phyloP scores from a whole-genome alignment of 2,329 filamentous ascomycete species.

The Nothopassalora personata region DNA sequence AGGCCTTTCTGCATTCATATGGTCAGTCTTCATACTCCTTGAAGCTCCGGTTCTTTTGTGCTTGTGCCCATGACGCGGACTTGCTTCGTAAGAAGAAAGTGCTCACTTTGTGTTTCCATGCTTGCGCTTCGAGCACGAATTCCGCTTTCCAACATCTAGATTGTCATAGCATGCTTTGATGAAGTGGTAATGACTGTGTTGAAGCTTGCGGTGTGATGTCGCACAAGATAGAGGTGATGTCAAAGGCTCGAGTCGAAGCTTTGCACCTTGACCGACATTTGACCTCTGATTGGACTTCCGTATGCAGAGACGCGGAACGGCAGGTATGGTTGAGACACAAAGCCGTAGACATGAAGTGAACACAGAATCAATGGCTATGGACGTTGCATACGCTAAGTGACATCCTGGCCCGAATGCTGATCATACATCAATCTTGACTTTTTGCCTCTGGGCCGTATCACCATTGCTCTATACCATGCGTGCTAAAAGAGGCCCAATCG shows the following conservation, averaged over 20 bases:
- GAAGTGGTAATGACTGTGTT: neutral
- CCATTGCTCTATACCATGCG: conserved; percentile 23
- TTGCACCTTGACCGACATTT: neutral
- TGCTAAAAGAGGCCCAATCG: conserved; percentile 7
- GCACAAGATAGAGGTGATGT: conserved; percentile 1
- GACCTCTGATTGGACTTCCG: neutral
- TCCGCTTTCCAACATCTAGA: conserved; percentile 1
- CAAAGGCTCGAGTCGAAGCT: neutral
- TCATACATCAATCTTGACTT: conserved; percentile 25
- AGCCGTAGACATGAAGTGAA: neutral
- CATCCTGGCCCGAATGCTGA: conserved; percentile 18
- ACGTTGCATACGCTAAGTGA: conserved; percentile 18
- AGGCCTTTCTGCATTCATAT: conserved; percentile 8
- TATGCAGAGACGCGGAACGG: neutral
- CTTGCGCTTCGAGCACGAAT: neutral
- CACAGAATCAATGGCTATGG: conserved; percentile 13
- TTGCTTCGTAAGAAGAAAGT: neutral
- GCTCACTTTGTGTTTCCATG: neutral
- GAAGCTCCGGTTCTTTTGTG: too few relatives aligned
- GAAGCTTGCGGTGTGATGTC: neutral
- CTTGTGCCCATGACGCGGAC: neutral
- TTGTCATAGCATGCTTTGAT: neutral
- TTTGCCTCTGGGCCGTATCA: conserved; percentile 19
- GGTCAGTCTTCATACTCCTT: conserved; percentile 2
- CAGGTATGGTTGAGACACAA: neutral